phyloP scores from a whole-genome alignment of 2,329 filamentous ascomycete genomes.

The Xylaria sp. region DNA sequence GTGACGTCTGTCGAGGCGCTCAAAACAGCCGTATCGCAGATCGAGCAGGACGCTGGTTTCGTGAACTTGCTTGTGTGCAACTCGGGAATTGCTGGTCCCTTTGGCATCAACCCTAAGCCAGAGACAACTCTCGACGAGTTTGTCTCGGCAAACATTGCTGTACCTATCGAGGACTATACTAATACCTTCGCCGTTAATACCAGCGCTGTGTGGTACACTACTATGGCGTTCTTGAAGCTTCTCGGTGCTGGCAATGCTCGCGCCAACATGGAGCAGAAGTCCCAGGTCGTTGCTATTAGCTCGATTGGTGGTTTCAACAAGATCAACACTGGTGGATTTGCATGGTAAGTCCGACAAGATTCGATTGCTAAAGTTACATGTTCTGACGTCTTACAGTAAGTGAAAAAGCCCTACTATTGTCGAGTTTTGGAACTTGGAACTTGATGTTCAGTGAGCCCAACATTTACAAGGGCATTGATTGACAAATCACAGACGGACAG shows the following conservation, averaged over 20 bases:
- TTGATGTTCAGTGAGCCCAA: too few relatives aligned
- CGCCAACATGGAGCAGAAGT: slow-evolving; percentile 64
- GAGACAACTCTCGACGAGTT: slow-evolving; percentile 59
- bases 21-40: slow-evolving; percentile 66
- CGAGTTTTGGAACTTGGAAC: too few relatives aligned
- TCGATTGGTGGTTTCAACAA: slow-evolving; percentile 81
- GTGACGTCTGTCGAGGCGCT: slow-evolving; percentile 65
- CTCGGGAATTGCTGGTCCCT: slow-evolving; percentile 74
- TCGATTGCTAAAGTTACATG: background rate
- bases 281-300: slow-evolving; percentile 75
- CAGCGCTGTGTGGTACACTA: slow-evolving; percentile 77
- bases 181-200: slow-evolving; percentile 76
- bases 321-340: slow-evolving; percentile 76
- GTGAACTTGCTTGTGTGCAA: slow-evolving; percentile 77
- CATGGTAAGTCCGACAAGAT: slow-evolving; percentile 53
- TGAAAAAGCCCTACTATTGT: slow-evolving; percentile 4
- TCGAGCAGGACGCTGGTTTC: slow-evolving; percentile 69
- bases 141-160: slow-evolving; percentile 59
- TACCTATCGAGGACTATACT: slow-evolving; percentile 72
- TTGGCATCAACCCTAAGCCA: slow-evolving; percentile 52
- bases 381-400: slow-evolving; percentile 32
- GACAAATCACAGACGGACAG: slow-evolving; percentile 63
- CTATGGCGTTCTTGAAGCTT: slow-evolving; percentile 75
- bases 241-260: slow-evolving; percentile 72
- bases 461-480: background rate